These are phyloP conservation scores for Kuraishia capsulata DNA, from an alignment of 805 yeast genomes.

Conservation along the genomic window DNA sequence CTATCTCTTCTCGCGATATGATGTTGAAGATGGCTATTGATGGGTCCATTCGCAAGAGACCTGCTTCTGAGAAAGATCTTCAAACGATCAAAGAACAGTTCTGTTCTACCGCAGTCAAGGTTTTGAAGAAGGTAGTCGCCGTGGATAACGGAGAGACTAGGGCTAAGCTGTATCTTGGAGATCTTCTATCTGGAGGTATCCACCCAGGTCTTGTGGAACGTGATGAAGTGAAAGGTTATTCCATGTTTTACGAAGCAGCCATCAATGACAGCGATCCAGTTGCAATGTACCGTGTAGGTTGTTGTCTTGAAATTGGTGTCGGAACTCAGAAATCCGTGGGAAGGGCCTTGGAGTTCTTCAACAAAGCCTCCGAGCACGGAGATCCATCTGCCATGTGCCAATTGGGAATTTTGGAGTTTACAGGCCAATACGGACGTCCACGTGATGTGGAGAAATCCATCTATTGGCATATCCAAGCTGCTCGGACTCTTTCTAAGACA, in stretches of 20 bases:
- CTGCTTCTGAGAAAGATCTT: slow-evolving; percentile 31
- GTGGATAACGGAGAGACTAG: slow-evolving; percentile 39
- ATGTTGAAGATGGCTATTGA: slow-evolving; percentile 35
- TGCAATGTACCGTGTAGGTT: slow-evolving; percentile 62
- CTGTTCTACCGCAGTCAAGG: slow-evolving; percentile 46
- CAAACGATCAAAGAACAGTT: slow-evolving; percentile 47
- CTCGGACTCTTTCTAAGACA: slow-evolving; percentile 13
- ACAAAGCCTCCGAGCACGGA: slow-evolving; percentile 52
- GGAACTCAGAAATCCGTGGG: slow-evolving; percentile 35
- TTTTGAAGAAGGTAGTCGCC: slow-evolving; percentile 44
- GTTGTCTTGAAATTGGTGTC: slow-evolving; percentile 60
- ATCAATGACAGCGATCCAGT: slow-evolving; percentile 39
- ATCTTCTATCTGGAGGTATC: slow-evolving; percentile 42
- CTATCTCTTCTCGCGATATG: slow-evolving; percentile 31
- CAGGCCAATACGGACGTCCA: slow-evolving; percentile 32
- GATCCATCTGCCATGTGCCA: slow-evolving; percentile 66
- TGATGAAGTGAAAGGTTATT: slow-evolving; percentile 54
- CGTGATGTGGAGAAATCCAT: slow-evolving; percentile 34
- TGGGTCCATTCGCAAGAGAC: slow-evolving; percentile 27
- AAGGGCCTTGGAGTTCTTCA: slow-evolving; percentile 45
- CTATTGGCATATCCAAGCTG: slow-evolving; percentile 43
- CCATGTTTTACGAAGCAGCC: slow-evolving; percentile 52
- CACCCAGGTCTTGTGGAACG: slow-evolving; percentile 39
- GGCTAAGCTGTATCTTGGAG: slow-evolving; percentile 52
- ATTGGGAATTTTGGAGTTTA: slow-evolving; percentile 54